Evolutionary conservation across 345 rosid genomes (phyloP).

Genomic region (Adansonia digitata): DNA sequence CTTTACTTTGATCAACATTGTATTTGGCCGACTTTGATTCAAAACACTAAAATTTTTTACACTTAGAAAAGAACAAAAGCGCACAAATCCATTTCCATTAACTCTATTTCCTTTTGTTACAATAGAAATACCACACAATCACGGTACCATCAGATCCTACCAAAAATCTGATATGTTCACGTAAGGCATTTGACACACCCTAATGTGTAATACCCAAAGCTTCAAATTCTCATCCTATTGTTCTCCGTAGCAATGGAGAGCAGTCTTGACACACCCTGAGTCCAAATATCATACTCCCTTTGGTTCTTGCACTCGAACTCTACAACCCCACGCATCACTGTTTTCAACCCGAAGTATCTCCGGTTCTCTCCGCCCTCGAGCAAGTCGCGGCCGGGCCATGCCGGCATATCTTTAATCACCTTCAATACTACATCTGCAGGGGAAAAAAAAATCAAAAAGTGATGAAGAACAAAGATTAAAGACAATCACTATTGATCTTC

Average conservation of each 20-base stretch:
- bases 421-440: conserved; percentile 63
- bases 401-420: conserved; percentile 68
- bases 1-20: conserved; percentile 29
- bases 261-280: conserved; percentile 86
- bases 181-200: not conserved
- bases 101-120: conserved; percentile 20
- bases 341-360: conserved; percentile 74
- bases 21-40: conserved; percentile 9
- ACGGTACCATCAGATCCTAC: too few relatives aligned
- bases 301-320: conserved; percentile 82
- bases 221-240: conserved; percentile 50
- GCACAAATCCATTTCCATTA: conserved; percentile 20
- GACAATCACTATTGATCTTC: conserved; percentile 36
- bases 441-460: conserved; percentile 19
- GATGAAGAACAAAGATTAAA: not conserved
- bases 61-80: not conserved
- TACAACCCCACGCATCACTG: conserved; percentile 47
- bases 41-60: too few relatives aligned
- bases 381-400: conserved; percentile 89
- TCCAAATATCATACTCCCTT: conserved; percentile 83
- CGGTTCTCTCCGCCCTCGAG: conserved; percentile 75
- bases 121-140: conserved; percentile 14
- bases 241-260: conserved; percentile 58
- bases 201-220: conserved; percentile 5
- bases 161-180: not conserved